Evolutionary conservation across 2,329 filamentous ascomycete species (phyloP), one percentile per base, ranked within the genome.

Genomic region (Eurotiales sp.): DNA sequence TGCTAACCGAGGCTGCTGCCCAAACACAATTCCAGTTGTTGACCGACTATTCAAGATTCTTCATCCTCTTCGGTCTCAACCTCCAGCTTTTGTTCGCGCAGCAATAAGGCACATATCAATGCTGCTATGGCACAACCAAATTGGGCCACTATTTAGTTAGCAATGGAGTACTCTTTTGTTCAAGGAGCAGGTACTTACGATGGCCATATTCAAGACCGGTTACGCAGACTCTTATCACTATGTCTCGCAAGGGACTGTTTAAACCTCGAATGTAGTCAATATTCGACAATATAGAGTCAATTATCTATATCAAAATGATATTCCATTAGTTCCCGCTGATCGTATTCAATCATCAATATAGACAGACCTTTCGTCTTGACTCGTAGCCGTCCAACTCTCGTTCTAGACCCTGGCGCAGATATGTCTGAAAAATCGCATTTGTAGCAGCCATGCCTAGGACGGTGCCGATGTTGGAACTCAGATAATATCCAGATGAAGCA

Each of bases 401-500:
- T 3, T 70, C 69, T 25, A 73, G 63, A 4, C 72, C 64, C 12
- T 32, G 29, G 8, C 29, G 4, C 67, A 2, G 65, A 64, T 32
- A 12, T 4, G 29, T 12, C 32, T 56, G 59, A 47, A 55, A 56
- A 58, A 32, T 32, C 0, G 69, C 65, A 29, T 70, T 69, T 1
- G 65, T 67, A 3, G 57, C 57, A 8, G 71, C 73, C 0, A 72
- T 61, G 10, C 71, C 72, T 0, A 66, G 61, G 1, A 71, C 69
- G 30, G 67, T 61, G 4, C 74, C 73, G 17, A 77, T 63, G 12
- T 71, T 75, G 15, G 67, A 56, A 8, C 68, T 61, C 2, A 80
- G 59, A 52, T 76, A 78, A 29, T 78, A 64, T 0, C 74, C 77
- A 0, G 74, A 72, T 0, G 72, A 73, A 0, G 77, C 76, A 51